Conservation (phyloP, 2,329 filamentous ascomycete genomes). For the Fusarium scirpi region DNA sequence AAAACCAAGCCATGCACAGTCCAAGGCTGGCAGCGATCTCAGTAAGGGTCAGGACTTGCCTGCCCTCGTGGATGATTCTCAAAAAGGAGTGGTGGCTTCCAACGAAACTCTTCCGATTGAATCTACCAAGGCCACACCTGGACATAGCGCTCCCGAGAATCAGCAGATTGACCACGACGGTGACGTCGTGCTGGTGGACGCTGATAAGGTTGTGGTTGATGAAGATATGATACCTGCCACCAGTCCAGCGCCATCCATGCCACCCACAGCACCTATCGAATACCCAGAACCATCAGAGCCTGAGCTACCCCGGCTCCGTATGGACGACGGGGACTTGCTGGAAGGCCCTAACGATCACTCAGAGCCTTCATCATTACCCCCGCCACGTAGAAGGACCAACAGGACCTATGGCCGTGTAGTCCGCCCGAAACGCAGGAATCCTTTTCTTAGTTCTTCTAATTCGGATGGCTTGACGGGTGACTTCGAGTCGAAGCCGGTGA, state of each 20-base stretch:
- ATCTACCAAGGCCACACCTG: conserved; percentile 53
- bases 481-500: conserved; percentile 15
- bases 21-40: not conserved
- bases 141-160: conserved; percentile 31
- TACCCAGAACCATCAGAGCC: conserved; percentile 47
- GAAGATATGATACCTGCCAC: conserved; percentile 57
- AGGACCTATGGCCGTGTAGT: conserved; percentile 42
- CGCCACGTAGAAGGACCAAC: conserved; percentile 31
- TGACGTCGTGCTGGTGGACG: conserved; percentile 18
- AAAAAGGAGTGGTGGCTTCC: conserved; percentile 43
- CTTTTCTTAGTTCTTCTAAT: conserved; percentile 50
- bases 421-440: conserved; percentile 40
- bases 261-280: conserved; percentile 42
- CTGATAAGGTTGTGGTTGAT: conserved; percentile 38
- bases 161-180: conserved; percentile 27
- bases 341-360: conserved; percentile 27
- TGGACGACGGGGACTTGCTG: conserved; percentile 35
- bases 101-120: conserved; percentile 42
- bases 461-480: conserved; percentile 41
- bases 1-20: not conserved
- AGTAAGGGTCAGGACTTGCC: conserved; percentile 31
- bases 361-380: conserved; percentile 48
- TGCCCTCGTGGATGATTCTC: conserved; percentile 43
- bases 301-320: conserved; percentile 51
- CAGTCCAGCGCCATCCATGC: conserved; percentile 51